Conservation (phyloP, 2,329 filamentous ascomycete species). For the Ophiobolus disseminans region DNA sequence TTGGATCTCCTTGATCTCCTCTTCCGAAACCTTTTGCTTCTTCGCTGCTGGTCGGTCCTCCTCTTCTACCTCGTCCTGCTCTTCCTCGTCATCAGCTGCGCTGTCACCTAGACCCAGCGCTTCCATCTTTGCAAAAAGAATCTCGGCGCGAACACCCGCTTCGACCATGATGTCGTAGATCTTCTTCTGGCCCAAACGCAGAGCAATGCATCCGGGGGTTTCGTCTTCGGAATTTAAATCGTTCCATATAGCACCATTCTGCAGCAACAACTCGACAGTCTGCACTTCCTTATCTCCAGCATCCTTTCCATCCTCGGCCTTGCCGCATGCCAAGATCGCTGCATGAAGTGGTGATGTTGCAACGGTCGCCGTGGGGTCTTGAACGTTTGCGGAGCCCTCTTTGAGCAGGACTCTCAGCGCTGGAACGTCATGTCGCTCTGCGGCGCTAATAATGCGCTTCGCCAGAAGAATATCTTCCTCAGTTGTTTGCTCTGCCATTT, state of each 20-base stretch:
- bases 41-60: constrained; percentile 39
- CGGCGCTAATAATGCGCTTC: constrained; percentile 46
- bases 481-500: constrained; percentile 44
- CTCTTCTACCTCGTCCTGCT: constrained; percentile 24
- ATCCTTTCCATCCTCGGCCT: constrained; percentile 38
- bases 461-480: constrained; percentile 47
- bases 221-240: constrained; percentile 48
- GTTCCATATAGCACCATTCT: constrained; percentile 51
- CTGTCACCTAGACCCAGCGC: constrained; percentile 38
- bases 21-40: constrained; percentile 43
- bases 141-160: constrained; percentile 45
- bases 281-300: constrained; percentile 35
- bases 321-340: constrained; percentile 42
- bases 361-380: constrained; percentile 43
- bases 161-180: constrained; percentile 48
- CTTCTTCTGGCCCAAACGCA: constrained; percentile 41
- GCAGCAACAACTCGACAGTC: constrained; percentile 41
- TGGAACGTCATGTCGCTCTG: constrained; percentile 44
- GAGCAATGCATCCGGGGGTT: constrained; percentile 48
- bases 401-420: constrained; percentile 45
- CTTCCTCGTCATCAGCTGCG: constrained; percentile 28
- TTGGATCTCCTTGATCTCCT: constrained; percentile 33
- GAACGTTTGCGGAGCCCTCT: constrained; percentile 47
- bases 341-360: constrained; percentile 47
- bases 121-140: constrained; percentile 45